Percentiles rank a stretch among this genome's conserved stretches.
These are phyloP conservation scores for Ensete ventricosum DNA, from an alignment of 176 grass and related monocot species.

Conservation along the genomic window DNA sequence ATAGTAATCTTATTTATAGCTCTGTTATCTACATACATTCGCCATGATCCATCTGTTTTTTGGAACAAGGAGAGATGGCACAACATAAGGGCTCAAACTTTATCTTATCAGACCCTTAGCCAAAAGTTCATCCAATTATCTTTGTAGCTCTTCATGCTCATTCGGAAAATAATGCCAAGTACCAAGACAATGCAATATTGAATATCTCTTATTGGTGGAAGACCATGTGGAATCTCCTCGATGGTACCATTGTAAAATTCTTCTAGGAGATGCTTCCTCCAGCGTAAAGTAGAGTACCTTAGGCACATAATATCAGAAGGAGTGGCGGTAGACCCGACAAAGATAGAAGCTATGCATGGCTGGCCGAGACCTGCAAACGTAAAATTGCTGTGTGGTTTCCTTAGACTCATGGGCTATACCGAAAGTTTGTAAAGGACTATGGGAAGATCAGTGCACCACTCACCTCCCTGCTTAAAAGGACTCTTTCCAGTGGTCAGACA, in stretches of 20 bases:
- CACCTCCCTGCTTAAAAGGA: no score
- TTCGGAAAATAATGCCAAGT: not conserved
- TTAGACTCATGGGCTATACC: no score
- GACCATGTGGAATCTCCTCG: not conserved
- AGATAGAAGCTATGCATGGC: no score
- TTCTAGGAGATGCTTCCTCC: not conserved
- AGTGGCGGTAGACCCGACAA: no score
- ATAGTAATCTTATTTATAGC: not conserved
- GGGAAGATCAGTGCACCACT: no score
- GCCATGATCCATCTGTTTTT: not conserved
- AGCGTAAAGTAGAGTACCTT: no score
- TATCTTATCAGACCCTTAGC: not conserved
- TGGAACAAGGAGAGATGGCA: no score
- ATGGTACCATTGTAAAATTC: not conserved
- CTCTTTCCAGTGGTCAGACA: no score
- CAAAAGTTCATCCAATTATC: not conserved
- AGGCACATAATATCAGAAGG: no score
- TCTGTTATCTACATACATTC: not conserved
- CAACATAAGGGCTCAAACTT: not conserved
- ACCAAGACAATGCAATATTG: not conserved
- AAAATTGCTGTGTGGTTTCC: no score
- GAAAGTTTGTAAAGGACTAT: no score
- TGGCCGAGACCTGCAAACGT: no score
- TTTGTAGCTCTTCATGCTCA: not conserved
- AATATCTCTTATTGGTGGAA: not conserved